phyloP scores from a whole-genome alignment of 1,284 basidiomycete species.

The Austroboletus novae-zelandiae region DNA sequence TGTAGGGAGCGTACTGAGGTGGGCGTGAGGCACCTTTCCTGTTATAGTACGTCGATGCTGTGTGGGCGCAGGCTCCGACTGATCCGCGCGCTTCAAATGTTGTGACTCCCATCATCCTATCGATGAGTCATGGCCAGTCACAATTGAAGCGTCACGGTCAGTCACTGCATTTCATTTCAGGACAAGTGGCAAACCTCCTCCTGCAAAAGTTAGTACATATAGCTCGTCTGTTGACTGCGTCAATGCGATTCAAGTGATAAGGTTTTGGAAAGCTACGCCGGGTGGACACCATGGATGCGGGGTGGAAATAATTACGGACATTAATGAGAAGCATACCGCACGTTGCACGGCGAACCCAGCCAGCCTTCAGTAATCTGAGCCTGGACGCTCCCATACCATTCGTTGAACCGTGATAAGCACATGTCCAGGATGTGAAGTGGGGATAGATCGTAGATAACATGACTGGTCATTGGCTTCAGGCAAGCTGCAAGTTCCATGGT shows the following conservation, averaged over 20 bases:
- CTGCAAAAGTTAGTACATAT: background rate
- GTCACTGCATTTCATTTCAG: background rate
- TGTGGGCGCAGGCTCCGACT: conserved; percentile 9
- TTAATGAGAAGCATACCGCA: background rate
- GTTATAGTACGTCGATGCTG: conserved; percentile 22
- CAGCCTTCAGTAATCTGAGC: background rate
- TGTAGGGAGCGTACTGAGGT: background rate
- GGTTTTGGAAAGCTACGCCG: background rate
- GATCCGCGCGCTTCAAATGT: background rate
- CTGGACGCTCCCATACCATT: background rate
- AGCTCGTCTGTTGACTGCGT: too few relatives aligned
- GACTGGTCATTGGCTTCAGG: background rate
- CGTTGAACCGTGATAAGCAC: background rate
- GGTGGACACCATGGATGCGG: background rate
- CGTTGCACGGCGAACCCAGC: background rate
- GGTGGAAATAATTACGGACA: background rate
- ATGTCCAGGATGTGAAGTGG: too few relatives aligned
- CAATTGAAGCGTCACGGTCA: background rate
- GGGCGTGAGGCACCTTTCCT: background rate
- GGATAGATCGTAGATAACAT: too few relatives aligned
- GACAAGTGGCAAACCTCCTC: background rate
- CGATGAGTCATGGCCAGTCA: conserved; percentile 2
- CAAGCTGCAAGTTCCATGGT: too few relatives aligned
- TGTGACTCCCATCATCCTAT: conserved; percentile 27
- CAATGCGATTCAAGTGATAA: background rate